These are phyloP conservation scores for Bonnemaisonia californica DNA, from an alignment of 31 red algal genomes.

Conservation along the genomic window DNA sequence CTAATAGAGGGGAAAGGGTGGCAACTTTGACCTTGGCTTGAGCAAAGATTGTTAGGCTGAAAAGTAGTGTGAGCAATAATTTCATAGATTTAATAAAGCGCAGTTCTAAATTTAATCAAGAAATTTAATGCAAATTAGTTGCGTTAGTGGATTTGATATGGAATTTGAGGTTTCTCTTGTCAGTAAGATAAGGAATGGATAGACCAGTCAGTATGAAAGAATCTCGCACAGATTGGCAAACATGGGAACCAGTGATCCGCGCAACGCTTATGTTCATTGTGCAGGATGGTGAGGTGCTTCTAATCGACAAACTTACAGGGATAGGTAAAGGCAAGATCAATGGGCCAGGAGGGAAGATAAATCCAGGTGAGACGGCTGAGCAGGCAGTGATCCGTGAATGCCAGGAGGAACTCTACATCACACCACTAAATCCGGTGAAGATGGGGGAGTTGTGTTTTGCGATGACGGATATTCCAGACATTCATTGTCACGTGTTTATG, in stretches of 20 bases:
- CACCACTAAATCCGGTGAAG: constrained; percentile 13
- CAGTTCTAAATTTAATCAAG: constrained; percentile 2
- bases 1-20: not conserved
- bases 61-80: no score
- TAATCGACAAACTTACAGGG: constrained; percentile 1
- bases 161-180: no score
- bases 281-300: constrained; percentile 4
- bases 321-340: constrained; percentile 18
- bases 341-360: constrained; percentile 15
- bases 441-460: no score
- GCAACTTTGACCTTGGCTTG: not conserved
- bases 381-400: not conserved
- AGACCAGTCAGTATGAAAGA: not conserved
- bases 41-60: constrained; percentile 30
- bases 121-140: constrained; percentile 6
- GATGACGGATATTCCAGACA: no score
- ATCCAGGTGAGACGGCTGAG: constrained; percentile 4
- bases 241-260: constrained; percentile 1
- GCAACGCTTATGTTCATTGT: constrained; percentile 13
- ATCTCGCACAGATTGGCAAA: constrained; percentile 21
- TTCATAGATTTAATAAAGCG: no score
- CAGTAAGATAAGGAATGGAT: not conserved
- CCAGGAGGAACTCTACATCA: constrained; percentile 12
- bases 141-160: not conserved
- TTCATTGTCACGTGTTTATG: no score